These are phyloP conservation scores for Croton setiger DNA, from an alignment of 441 rosid genomes.

Conservation along the genomic window DNA sequence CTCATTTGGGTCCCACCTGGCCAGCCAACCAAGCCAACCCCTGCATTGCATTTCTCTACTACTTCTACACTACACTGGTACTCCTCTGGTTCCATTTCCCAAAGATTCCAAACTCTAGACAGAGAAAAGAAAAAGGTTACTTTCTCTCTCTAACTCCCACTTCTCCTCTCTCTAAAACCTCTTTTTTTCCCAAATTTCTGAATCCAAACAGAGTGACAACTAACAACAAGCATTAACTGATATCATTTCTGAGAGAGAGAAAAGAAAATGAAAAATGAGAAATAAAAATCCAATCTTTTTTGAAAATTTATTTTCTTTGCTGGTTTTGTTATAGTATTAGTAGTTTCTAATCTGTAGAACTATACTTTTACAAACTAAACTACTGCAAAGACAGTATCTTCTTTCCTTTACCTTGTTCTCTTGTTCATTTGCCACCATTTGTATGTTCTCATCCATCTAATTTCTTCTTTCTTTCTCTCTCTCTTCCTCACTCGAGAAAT, in stretches of 20 bases:
- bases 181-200: not conserved
- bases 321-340: not conserved
- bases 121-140: no score
- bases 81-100: not conserved
- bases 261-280: not conserved
- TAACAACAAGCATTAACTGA: not conserved
- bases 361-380: not conserved
- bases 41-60: not conserved
- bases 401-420: not conserved
- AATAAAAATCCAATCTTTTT: not conserved
- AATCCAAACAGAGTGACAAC: conserved; percentile 14
- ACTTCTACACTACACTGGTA: no score
- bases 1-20: not conserved
- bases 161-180: no score
- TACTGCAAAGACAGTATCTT: not conserved
- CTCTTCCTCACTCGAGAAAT: conserved; percentile 27
- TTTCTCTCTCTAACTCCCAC: not conserved
- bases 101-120: not conserved
- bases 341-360: not conserved
- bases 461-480: not conserved
- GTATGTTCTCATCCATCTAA: conserved; percentile 21
- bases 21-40: not conserved
- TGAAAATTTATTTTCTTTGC: not conserved
- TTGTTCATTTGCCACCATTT: conserved; percentile 8
- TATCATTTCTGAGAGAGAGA: not conserved